Conservation (phyloP, 1,139 yeast genomes). For the Kodamaea plutei region DNA sequence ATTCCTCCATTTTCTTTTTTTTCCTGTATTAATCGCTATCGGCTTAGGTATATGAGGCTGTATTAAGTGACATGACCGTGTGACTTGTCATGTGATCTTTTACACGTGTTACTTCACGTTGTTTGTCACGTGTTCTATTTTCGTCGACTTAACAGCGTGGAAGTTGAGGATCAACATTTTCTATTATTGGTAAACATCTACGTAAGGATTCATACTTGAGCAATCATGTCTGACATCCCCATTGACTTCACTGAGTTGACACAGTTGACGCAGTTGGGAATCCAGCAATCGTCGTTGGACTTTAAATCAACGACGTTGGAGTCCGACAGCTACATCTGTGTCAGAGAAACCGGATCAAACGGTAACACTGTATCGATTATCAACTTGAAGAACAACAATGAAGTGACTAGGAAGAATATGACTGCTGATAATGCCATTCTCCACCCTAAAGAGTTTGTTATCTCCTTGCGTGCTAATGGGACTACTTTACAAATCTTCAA, state of each 20-base stretch:
- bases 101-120: not conserved
- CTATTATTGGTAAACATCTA: too few relatives aligned
- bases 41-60: too few relatives aligned
- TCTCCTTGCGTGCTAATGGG: conserved; percentile 93
- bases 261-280: conserved; percentile 79
- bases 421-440: conserved; percentile 96
- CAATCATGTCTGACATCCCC: conserved; percentile 62
- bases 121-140: not conserved
- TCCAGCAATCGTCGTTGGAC: conserved; percentile 79
- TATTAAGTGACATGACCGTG: too few relatives aligned
- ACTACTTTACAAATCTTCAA: conserved; percentile 94
- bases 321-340: conserved; percentile 85
- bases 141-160: conserved; percentile 2
- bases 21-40: too few relatives aligned
- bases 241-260: conserved; percentile 95
- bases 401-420: conserved; percentile 84
- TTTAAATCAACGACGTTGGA: conserved; percentile 93
- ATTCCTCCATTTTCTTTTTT: too few relatives aligned
- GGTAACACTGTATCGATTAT: conserved; percentile 92
- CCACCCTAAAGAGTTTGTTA: conserved; percentile 87
- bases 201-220: conserved; percentile 1
- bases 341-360: conserved; percentile 70
- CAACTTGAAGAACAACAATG: conserved; percentile 71
- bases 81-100: too few relatives aligned
- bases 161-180: conserved; percentile 1